Evolutionary conservation across 176 grass and related monocot species (phyloP).

Genomic region (Oryza punctata): DNA sequence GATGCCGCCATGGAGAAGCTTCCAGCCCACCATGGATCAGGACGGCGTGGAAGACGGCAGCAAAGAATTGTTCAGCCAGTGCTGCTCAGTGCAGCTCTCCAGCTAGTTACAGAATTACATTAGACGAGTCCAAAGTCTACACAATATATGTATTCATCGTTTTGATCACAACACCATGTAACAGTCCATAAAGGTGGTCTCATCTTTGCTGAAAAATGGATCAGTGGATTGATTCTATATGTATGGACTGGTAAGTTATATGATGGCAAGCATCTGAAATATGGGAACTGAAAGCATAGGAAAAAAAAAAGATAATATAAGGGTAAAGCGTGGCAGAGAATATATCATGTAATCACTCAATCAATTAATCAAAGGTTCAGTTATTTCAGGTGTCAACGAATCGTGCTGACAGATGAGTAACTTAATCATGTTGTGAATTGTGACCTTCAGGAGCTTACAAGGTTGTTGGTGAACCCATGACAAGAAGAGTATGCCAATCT

Average conservation of each 20-base stretch:
- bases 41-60: conserved; percentile 37
- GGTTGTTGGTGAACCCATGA: conserved; percentile 1
- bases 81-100: conserved; percentile 53
- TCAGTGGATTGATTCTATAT: neutral
- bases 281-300: conserved; percentile 6
- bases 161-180: conserved; percentile 10
- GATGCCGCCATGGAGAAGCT: conserved; percentile 60
- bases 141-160: conserved; percentile 28
- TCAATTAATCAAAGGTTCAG: neutral
- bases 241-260: no score
- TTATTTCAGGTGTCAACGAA: conserved; percentile 12
- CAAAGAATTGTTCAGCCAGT: conserved; percentile 67
- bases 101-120: conserved; percentile 32
- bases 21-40: conserved; percentile 46
- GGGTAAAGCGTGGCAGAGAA: conserved; percentile 1
- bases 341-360: neutral
- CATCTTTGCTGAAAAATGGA: conserved; percentile 15
- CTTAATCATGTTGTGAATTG: neutral
- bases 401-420: conserved; percentile 18
- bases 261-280: neutral
- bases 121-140: neutral
- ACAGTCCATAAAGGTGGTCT: neutral
- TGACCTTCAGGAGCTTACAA: neutral
- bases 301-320: neutral
- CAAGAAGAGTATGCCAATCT: neutral